These are phyloP conservation scores for Eimeria maxima DNA, from an alignment of 169 alveolate genomes.

Conservation along the genomic window DNA sequence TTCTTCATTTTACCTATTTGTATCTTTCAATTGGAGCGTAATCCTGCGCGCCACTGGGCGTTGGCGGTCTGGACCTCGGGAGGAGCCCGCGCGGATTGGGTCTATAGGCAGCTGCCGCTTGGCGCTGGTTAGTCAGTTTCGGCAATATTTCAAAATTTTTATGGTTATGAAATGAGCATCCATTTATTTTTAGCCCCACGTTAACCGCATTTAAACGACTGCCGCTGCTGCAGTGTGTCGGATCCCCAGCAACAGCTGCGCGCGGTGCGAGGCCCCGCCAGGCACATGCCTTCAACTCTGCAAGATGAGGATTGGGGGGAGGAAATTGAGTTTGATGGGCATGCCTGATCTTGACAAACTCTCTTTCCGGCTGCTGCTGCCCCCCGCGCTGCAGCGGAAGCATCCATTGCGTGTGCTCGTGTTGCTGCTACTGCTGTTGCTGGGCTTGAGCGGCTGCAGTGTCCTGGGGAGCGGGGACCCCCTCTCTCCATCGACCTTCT, in stretches of 20 bases:
- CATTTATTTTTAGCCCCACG: neutral
- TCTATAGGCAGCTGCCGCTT: too few relatives aligned
- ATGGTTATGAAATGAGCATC: neutral
- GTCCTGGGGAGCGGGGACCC: neutral
- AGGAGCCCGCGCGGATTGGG: neutral
- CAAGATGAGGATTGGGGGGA: neutral
- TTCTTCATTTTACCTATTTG: neutral
- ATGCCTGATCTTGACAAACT: neutral
- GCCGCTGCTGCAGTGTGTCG: neutral
- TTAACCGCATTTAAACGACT: neutral
- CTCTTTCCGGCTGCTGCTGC: neutral
- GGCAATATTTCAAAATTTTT: neutral
- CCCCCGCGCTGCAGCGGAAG: neutral
- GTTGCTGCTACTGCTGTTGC: neutral
- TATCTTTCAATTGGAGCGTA: too few relatives aligned
- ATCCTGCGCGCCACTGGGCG: too few relatives aligned
- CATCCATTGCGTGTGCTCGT: neutral
- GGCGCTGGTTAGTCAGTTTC: neutral
- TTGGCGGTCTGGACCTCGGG: neutral
- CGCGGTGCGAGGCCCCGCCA: neutral
- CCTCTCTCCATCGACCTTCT: neutral
- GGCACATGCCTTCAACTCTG: neutral
- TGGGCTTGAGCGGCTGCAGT: neutral
- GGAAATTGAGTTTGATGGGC: neutral
- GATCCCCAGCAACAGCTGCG: neutral